Base-by-base conservation (phyloP, 2,329 filamentous ascomycete species). In the Fusarium floridanum region DNA sequence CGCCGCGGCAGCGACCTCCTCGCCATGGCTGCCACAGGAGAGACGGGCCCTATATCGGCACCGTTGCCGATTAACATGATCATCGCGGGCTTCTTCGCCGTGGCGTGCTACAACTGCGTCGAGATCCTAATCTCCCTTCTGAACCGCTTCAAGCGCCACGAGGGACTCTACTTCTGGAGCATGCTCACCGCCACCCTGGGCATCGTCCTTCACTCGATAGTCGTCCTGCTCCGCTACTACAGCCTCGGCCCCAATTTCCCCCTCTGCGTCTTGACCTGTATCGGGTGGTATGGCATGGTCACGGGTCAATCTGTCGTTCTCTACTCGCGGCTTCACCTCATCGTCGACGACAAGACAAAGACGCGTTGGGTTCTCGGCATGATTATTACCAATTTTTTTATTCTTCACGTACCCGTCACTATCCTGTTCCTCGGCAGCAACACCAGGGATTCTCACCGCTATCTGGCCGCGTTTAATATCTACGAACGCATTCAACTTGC, bases 271-370 rank as follows among this genome's bases (percentile, higher is more conserved):
- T 60, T 75, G 37, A 75, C 72, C 0, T 75, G 72, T 20, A 16
- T 75, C 7, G 72, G 72, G n/a, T 75, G 72, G 72, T 75, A 75
- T 61, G 72, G 72, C 5, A 75, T 75, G 72, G 72, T 75, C 14
- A 75, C 72, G 0, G 72, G 72, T 2, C 72, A 75, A 62, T 75
- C 72, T 14, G 66, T 75, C 16, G 72, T 75, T 14, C 66, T 75
- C 5, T 75, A 75, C 29, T 75, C 72, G 7, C 61, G 72, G 0
- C 66, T 75, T 0, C 72, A 75, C 39, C 72, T 75, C 14, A 70
- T 75, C 1, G 72, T 75, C 6, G 43, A 62, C 6, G 72, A 75
- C 5, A 75, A 75, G 43, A 56, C 72, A 2, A 75, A 63, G 39
- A 75, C 66, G 20, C 69, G 72, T 27, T 75, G 72, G 72, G 70